phyloP scores from a whole-genome alignment of 495 filamentous ascomycete genomes.

The Aspergillus carlsbadensis region DNA sequence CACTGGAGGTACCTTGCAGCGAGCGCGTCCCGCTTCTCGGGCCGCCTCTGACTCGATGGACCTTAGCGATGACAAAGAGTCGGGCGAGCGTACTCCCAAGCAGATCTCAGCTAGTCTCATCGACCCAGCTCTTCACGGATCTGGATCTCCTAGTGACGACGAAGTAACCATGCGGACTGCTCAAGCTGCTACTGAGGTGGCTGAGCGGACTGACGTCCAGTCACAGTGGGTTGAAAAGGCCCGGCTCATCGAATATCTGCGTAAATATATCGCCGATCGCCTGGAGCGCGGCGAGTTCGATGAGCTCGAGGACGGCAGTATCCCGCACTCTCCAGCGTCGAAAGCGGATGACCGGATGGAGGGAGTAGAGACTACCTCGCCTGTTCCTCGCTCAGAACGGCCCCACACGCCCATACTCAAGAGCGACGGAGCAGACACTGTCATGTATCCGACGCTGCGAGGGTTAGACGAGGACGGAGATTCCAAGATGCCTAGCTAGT shows the following conservation, averaged over 20 bases:
- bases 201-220: conserved; percentile 59
- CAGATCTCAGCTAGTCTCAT: conserved; percentile 51
- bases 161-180: conserved; percentile 45
- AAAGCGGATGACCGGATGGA: conserved; percentile 40
- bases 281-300: conserved; percentile 65
- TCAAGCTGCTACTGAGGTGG: conserved; percentile 45
- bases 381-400: conserved; percentile 13
- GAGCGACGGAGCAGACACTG: conserved; percentile 21
- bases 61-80: conserved; percentile 48
- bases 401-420: conserved; percentile 24
- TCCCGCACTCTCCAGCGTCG: conserved; percentile 20
- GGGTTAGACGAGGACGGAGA: conserved; percentile 44
- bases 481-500: conserved; percentile 37
- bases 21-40: conserved; percentile 52
- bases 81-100: conserved; percentile 44
- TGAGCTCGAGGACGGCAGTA: conserved; percentile 23
- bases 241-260: conserved; percentile 72
- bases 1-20: conserved; percentile 84
- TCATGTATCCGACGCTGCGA: conserved; percentile 50
- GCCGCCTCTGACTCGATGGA: conserved; percentile 50
- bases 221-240: conserved; percentile 88
- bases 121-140: conserved; percentile 49
- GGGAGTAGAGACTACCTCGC: conserved; percentile 32
- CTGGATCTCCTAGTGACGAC: conserved; percentile 33
- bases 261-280: conserved; percentile 63